Evolutionary conservation across 352 stramenopile genomes (phyloP), one percentile per base, ranked within the genome.

Genomic region (Albugo laibachii): DNA sequence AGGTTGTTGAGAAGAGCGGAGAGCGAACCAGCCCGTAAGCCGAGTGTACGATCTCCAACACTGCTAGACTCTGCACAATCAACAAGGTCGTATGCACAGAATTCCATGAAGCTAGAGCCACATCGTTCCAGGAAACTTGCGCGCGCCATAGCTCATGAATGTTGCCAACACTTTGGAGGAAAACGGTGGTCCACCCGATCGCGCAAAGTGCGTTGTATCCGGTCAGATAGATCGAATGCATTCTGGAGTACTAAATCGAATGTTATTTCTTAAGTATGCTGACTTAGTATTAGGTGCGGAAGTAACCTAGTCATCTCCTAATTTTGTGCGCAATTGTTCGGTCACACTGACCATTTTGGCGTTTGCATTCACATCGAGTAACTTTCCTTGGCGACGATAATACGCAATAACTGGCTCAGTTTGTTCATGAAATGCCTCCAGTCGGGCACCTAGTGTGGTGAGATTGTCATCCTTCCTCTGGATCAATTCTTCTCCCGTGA

Each of bases 401-500:
- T 83, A 91, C 56, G 86, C 75, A 52, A 98, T 87, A 47, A 98
- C 95, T 5, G 94, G 93, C 55, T 96, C 73, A 41, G 94, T 98
- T 72, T 97, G 89, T 59, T 93, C 83, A 78, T 98, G 93, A 66
- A 97, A 98, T 38, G 83, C 73, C 40, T 81, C 48, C 48, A 98
- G 80, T 63, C 94, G 79, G 55, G 84, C 93, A 38, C 76, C 66
- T 24, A 98, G 64, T 42, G 87, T 96, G 36, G 70, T 67, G 18
- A 94, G 83, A 49, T 95, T 97, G 72, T 98, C 94, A 72, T 98
- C 94, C 58, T 93, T 93, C 59, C 94, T 80, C 68, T 98, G 92
- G 71, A 98, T 97, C 48, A 98, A 71, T 38, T 80, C 58, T 58
- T 97, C 94, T 39, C 89, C 87, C n/a, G 93, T 97, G 41, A 95